Conservation (phyloP, 2,329 filamentous ascomycete species). For the Cytospora mali region DNA sequence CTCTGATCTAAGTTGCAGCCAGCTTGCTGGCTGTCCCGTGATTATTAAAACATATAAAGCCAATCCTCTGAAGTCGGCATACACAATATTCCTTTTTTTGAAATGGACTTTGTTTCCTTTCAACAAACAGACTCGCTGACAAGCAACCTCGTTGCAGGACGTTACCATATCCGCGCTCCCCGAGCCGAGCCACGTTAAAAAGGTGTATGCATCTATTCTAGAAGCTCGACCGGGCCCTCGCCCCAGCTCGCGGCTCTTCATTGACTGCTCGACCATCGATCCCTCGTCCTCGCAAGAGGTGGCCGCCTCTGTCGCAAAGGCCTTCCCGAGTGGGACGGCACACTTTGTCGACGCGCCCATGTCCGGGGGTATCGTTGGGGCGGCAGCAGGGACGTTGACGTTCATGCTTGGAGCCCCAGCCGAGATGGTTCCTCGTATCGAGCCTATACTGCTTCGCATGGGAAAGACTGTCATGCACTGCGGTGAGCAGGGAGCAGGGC, state of each 20-base stretch:
- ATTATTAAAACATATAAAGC: constrained; percentile 66
- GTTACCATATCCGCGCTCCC: constrained; percentile 87
- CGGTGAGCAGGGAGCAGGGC: constrained; percentile 79
- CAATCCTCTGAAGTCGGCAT: constrained; percentile 68
- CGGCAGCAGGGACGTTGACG: constrained; percentile 81
- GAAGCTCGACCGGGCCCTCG: constrained; percentile 51
- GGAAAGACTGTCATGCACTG: constrained; percentile 85
- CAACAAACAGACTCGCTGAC: constrained; percentile 19
- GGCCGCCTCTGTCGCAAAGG: constrained; percentile 61
- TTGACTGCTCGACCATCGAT: constrained; percentile 97
- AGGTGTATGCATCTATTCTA: constrained; percentile 78
- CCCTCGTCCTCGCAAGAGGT: constrained; percentile 80
- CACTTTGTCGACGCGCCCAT: constrained; percentile 93
- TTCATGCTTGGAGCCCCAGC: constrained; percentile 87
- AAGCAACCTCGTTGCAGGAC: constrained; percentile 57
- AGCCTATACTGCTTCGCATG: constrained; percentile 76
- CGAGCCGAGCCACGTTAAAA: constrained; percentile 83
- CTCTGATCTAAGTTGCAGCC: constrained; percentile 76
- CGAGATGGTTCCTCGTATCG: constrained; percentile 64
- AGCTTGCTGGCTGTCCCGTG: constrained; percentile 58
- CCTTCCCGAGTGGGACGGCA: constrained; percentile 65
- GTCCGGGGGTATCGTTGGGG: constrained; percentile 94
- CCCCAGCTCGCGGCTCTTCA: constrained; percentile 73
- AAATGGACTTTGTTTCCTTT: background rate
- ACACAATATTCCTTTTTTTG: constrained; percentile 25